Base-by-base conservation (phyloP, 2,329 filamentous ascomycete genomes). In the Hymenoscyphus fraxineus region DNA sequence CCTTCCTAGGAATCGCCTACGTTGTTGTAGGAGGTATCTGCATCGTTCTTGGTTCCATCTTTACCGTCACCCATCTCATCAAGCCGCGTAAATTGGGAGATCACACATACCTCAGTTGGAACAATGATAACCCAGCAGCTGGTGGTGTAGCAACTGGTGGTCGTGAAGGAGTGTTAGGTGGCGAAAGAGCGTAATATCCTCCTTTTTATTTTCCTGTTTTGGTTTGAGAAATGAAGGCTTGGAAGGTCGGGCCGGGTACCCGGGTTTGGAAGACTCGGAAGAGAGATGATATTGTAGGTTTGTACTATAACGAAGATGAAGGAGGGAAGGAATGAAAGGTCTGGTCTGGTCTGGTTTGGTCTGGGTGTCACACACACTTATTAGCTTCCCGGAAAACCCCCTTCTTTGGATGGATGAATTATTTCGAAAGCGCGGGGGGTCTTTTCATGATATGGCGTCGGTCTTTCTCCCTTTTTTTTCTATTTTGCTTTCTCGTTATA, bases 41-140 rank as follows among this genome's bases (percentile, higher is more conserved):
- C 80, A 89, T 99, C 71, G 76, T 97, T 35, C 85, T 99, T 9
- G 95, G 95, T 60, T 86, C 87, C 32, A 76, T 98, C 62, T 99
- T 99, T 79, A 93, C 94, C 40, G 84, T 92, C 66, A 93, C 92
- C 0, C 93, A 98, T 79, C 83, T 98, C 68, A 88, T 99, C 78
- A 93, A 91, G 76, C 95, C 95, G 67, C 94, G 95, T 74, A 99
- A 98, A 90, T 85, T 99, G 54, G 95, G 95, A 67, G 95, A 99
- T 77, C 95, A 98, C 78, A 97, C 93, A 9, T 98, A 99, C 77
- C 84, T 99, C 59, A 95, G 92, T 31, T 99, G 95, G 95, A 97
- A 98, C 77, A 89, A 87, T 67, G 88, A 90, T 57, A 80, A 85
- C 66, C 19, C 19, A 22, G 10, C 47, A 13, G 22, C 47, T 27